Evolutionary conservation across 768 basidiomycete genomes (phyloP), one percentile per base, ranked within the genome.

Genomic region (Lentinula detonsa): DNA sequence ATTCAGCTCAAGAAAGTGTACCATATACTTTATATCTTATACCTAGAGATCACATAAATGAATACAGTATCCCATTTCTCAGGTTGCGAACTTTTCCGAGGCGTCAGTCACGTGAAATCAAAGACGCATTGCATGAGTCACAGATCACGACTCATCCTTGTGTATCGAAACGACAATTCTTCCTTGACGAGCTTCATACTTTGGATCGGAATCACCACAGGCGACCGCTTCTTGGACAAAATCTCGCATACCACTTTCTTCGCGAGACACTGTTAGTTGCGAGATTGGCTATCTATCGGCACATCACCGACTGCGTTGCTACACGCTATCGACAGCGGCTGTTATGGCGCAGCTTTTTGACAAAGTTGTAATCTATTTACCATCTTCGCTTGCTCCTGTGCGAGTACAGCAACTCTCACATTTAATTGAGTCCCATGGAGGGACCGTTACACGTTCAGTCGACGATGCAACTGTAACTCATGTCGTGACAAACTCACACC

Each of bases 401-500:
- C 76, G 80, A 18, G 70, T 73, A 43, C 71, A 67, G 8, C 75
- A 86, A 49, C 75, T 90, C 3, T 65, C 75, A 0, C 71, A 76
- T 18, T 69, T 82, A 5, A 78, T 91, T 11, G 73, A 80, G 59
- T 67, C 68, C 42, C 83, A 87, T 61, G 87, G 86, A 11, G 88
- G 78, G 0, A 67, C 54, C 7, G 61, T 64, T 13, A 74, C 73
- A 1, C 65, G 68, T 1, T 55, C 68, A 2, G 60, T 81, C 45
- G 23, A 74, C 11, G 69, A 79, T 62, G 68, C 77, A 16, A 85
- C 84, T 62, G 68, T 77, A 16, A 85, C 84, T 3, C 82, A 84
- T 67, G 73, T 88, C 45, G 76, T 92, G 66, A 76, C 85, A 52
- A 77, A 86, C 70, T 71, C 88, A 43, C 63, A 76, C 61, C 73